Percentiles rank a stretch among this genome's conserved stretches.
Evolutionary conservation across 2,329 filamentous ascomycete genomes (phyloP).

Genomic region (Emmonsiellopsis sp.): DNA sequence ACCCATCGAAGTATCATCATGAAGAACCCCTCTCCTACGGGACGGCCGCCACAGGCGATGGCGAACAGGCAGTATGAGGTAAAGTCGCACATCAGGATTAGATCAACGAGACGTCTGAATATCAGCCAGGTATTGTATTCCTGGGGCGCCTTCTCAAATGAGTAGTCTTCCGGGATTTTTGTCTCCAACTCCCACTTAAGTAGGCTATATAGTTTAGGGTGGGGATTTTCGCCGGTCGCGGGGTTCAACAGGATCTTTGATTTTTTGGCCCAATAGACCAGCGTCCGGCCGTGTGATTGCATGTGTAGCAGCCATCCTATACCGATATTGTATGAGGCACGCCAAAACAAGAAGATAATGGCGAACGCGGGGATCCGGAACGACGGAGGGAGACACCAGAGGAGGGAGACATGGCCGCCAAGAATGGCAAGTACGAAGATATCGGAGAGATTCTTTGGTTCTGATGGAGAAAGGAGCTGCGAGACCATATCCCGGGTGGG

Average conservation of each 20-base stretch:
- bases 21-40: slow-evolving; percentile 58
- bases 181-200: slow-evolving; percentile 86
- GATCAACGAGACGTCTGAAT: slow-evolving; percentile 87
- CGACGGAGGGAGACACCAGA: slow-evolving; percentile 61
- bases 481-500: slow-evolving; percentile 99
- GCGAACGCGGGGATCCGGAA: slow-evolving; percentile 72
- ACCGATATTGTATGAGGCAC: slow-evolving; percentile 82
- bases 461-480: slow-evolving; percentile 83
- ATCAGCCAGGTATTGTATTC: slow-evolving; percentile 99
- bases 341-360: slow-evolving; percentile 81
- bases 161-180: slow-evolving; percentile 89
- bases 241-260: slow-evolving; percentile 80
- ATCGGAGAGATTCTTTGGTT: slow-evolving; percentile 93
- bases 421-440: slow-evolving; percentile 69
- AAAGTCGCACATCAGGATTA: slow-evolving; percentile 99
- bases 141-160: slow-evolving; percentile 82
- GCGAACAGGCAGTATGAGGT: slow-evolving; percentile 94
- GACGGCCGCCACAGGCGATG: slow-evolving; percentile 70
- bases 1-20: slow-evolving; percentile 69
- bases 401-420: slow-evolving; percentile 60
- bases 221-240: slow-evolving; percentile 67
- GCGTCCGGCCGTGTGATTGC: slow-evolving; percentile 79
- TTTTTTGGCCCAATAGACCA: slow-evolving; percentile 81
- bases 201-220: slow-evolving; percentile 71
- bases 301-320: slow-evolving; percentile 82